Percentiles rank a stretch among this genome's conserved stretches.
Conservation (phyloP, 148 eudicot genomes). For the Rhododendron henanense region DNA sequence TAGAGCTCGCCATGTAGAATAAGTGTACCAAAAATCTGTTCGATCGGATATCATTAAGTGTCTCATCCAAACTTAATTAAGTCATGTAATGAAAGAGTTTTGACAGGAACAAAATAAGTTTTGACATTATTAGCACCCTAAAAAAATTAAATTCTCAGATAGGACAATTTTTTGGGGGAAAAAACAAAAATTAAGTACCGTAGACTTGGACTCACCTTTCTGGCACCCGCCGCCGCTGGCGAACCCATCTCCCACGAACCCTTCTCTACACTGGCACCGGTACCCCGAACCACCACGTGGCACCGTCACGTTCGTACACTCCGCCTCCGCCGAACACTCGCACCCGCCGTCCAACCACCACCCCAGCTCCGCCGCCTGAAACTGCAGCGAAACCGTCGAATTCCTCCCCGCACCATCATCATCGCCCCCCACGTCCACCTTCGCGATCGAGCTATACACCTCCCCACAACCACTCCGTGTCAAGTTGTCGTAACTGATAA, state of each 20-base stretch:
- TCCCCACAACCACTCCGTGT: slow-evolving; percentile 24
- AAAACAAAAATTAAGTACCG: neutral
- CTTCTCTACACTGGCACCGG: slow-evolving; percentile 57
- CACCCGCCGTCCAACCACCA: slow-evolving; percentile 74
- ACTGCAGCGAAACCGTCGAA: slow-evolving; percentile 34
- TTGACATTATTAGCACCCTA: no score
- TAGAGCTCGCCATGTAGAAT: no score
- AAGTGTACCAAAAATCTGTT: no score
- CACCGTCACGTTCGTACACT: slow-evolving; percentile 14
- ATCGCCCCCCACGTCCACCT: slow-evolving; percentile 19
- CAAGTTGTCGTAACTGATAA: slow-evolving; percentile 17
- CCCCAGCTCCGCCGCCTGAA: slow-evolving; percentile 47
- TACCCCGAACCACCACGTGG: slow-evolving; percentile 23
- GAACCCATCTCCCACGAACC: slow-evolving; percentile 79
- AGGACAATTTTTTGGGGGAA: no score
- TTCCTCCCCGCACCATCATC: neutral
- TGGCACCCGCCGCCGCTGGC: slow-evolving; percentile 52
- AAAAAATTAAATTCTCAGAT: no score
- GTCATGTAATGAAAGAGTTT: no score
- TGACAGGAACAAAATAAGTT: no score
- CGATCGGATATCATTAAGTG: no score
- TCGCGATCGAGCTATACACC: slow-evolving; percentile 46
- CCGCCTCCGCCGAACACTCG: slow-evolving; percentile 42
- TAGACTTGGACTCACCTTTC: slow-evolving; percentile 47
- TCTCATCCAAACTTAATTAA: no score